Conservation (phyloP, 1,284 basidiomycete species). For the Tetrapyrgos nigripes region DNA sequence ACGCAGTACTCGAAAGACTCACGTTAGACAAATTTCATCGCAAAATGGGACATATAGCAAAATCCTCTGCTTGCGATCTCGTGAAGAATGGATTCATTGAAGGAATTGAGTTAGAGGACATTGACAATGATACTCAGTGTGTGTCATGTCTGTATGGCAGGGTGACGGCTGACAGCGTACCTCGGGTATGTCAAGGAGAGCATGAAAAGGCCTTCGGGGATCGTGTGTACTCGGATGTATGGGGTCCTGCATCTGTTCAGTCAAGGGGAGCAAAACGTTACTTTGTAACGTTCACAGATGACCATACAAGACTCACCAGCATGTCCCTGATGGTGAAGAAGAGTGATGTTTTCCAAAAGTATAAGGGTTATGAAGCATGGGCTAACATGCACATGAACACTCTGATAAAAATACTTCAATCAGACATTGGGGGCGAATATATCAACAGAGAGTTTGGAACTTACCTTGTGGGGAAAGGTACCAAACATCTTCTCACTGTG, state of each 20-base stretch:
- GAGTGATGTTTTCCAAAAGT: conserved; percentile 22
- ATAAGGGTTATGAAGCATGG: conserved; percentile 17
- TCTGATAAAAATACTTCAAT: conserved; percentile 21
- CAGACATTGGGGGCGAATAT: conserved; percentile 35
- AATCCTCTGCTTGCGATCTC: conserved; percentile 7
- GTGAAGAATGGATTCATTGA: conserved; percentile 16
- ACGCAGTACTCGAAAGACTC: too few species aligned
- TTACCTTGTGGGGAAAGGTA: conserved; percentile 26
- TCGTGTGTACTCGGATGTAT: too few species aligned
- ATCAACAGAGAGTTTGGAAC: conserved; percentile 27
- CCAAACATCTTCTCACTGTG: conserved; percentile 26
- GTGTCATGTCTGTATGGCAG: too few species aligned
- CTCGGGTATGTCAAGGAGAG: not conserved
- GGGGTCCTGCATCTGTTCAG: conserved; percentile 39
- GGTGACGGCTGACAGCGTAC: too few species aligned
- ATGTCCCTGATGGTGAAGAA: conserved; percentile 28
- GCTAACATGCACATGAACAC: conserved; percentile 12
- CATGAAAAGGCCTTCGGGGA: conserved; percentile 16
- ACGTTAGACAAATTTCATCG: conserved; percentile 22
- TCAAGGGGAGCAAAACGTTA: conserved; percentile 29
- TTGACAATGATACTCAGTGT: too few species aligned
- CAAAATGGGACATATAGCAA: conserved; percentile 22
- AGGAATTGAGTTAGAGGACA: too few species aligned
- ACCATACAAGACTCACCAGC: conserved; percentile 22
- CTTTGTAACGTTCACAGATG: conserved; percentile 31